Conservation (phyloP, 768 basidiomycete genomes). For the Leccinum barrowsii region DNA sequence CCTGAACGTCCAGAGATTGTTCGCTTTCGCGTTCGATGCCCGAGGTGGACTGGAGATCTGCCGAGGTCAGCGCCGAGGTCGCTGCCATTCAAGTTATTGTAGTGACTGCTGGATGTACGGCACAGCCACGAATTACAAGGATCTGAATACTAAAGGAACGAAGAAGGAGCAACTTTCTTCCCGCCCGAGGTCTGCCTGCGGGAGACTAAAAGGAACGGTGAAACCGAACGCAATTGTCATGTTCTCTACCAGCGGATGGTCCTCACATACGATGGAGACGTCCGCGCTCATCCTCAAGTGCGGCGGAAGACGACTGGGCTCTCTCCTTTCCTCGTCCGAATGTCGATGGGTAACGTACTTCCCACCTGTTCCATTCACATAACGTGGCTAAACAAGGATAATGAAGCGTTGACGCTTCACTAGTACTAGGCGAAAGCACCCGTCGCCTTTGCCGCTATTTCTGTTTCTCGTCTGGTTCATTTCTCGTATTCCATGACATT, state of each 20-base stretch:
- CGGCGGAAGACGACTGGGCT: constrained; percentile 47
- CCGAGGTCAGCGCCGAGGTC: too few relatives aligned
- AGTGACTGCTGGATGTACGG: too few relatives aligned
- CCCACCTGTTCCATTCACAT: neutral
- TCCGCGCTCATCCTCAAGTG: constrained; percentile 17
- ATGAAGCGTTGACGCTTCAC: constrained; percentile 70
- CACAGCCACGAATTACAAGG: too few relatives aligned
- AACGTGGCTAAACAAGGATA: constrained; percentile 2
- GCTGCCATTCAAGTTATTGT: too few relatives aligned
- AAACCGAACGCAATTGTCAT: neutral
- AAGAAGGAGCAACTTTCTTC: too few relatives aligned
- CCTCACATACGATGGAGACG: constrained; percentile 25
- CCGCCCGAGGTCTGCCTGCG: too few relatives aligned
- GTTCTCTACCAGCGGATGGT: neutral
- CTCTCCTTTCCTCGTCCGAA: constrained; percentile 73
- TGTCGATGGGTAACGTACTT: constrained; percentile 74
- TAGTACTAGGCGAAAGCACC: constrained; percentile 63
- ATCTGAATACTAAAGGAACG: too few relatives aligned
- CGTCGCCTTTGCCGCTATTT: constrained; percentile 78
- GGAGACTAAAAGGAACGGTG: neutral
- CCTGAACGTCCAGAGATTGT: too few relatives aligned
- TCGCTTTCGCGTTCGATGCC: too few relatives aligned
- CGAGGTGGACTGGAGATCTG: too few relatives aligned
- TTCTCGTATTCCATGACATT: constrained; percentile 88
- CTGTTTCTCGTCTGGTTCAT: constrained; percentile 76